phyloP scores from a whole-genome alignment of 805 yeast genomes.

The Candida ipomoeae region DNA sequence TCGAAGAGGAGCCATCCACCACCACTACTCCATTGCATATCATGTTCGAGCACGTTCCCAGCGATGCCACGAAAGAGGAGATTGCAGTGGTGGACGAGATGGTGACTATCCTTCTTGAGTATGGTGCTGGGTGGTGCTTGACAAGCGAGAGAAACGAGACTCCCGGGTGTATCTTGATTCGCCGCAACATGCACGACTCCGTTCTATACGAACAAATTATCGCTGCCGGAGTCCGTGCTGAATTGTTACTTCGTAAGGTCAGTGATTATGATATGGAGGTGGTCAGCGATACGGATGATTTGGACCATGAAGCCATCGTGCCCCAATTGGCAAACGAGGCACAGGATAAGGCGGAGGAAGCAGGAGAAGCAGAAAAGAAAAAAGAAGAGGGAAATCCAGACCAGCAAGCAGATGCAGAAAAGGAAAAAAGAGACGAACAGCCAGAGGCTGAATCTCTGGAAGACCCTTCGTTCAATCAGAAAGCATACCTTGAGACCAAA shows the following conservation, averaged over 20 bases:
- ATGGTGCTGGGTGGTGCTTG: conserved; percentile 92
- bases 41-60: conserved; percentile 52
- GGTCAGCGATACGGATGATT: conserved; percentile 36
- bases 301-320: conserved; percentile 24
- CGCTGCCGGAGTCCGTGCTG: conserved; percentile 89
- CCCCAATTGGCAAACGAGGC: conserved; percentile 5
- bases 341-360: conserved; percentile 13
- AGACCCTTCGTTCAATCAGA: conserved; percentile 61
- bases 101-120: conserved; percentile 66
- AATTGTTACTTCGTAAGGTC: conserved; percentile 69
- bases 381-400: not conserved
- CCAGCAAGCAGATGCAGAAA: not conserved
- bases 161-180: conserved; percentile 75
- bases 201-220: conserved; percentile 51
- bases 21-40: conserved; percentile 82
- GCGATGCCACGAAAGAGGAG: conserved; percentile 44
- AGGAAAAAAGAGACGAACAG: not conserved
- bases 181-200: conserved; percentile 41
- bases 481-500: conserved; percentile 59
- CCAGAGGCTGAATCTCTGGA: not conserved
- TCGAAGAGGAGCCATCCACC: conserved; percentile 26
- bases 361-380: conserved; percentile 15
- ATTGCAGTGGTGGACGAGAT: conserved; percentile 42
- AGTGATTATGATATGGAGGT: conserved; percentile 62
- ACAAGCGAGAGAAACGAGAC: conserved; percentile 68